Conservation (phyloP, 495 filamentous ascomycete genomes). For the Penicillium egyptiacum region DNA sequence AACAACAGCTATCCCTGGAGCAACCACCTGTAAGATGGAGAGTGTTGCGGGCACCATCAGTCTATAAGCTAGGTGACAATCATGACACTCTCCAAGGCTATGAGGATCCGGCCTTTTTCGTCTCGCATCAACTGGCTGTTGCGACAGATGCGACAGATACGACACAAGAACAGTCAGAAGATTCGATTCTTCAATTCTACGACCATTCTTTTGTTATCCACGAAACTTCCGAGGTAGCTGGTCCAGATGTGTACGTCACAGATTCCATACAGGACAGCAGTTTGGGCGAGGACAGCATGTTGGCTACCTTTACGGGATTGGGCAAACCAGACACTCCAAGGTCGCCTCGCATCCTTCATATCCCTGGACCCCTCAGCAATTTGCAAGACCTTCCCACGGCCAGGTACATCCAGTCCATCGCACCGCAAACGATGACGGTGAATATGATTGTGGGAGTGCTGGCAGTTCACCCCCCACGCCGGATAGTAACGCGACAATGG, state of each 20-base stretch:
- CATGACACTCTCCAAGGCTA: conserved; percentile 16
- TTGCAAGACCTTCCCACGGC: conserved; percentile 71
- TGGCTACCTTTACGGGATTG: conserved; percentile 7
- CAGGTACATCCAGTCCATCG: conserved; percentile 63
- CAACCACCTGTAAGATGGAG: conserved; percentile 42
- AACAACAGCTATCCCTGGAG: conserved; percentile 9
- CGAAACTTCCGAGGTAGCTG: conserved; percentile 41
- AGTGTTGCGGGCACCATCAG: conserved; percentile 27
- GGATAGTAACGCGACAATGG: conserved; percentile 51
- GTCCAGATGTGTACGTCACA: conserved; percentile 16
- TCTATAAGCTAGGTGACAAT: conserved; percentile 9
- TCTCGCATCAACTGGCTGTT: conserved; percentile 39
- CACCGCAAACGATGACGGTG: conserved; percentile 75
- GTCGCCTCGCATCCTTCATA: conserved; percentile 18
- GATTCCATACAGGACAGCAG: conserved; percentile 32
- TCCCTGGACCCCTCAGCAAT: conserved; percentile 51
- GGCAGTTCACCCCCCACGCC: conserved; percentile 64
- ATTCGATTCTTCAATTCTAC: conserved; percentile 61
- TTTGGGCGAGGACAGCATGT: conserved; percentile 24
- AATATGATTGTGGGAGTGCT: conserved; percentile 79
- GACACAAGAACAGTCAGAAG: conserved; percentile 19
- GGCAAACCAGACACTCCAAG: conserved; percentile 18
- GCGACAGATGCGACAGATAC: conserved; percentile 8
- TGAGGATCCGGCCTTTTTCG: conserved; percentile 51
- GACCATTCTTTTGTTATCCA: conserved; percentile 70